Base-by-base conservation (phyloP, 1,139 yeast genomes). In the Yamadazyma buinensis region DNA sequence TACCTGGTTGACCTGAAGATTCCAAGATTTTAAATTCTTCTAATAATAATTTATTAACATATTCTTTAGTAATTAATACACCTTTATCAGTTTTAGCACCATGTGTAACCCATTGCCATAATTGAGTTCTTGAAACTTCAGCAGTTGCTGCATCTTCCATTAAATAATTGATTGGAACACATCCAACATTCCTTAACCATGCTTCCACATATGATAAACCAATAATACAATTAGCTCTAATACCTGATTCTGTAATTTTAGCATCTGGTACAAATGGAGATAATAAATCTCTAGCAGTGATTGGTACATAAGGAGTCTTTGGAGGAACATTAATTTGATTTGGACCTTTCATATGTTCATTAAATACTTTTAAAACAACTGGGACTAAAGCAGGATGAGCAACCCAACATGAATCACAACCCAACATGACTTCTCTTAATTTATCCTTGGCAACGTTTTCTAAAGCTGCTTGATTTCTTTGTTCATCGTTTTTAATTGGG, bases 121-220 rank as follows among this genome's bases (percentile, higher is more conserved):
- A 72, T 62, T 82, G 88, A 26, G 86, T 76, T 59, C 94, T 78
- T 23, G 90, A 82, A 26, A 84, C 92, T 60, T 84, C 94, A 36
- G 92, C 92, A 39, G 92, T 84, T 32, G 92, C 92, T 36, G 92
- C 92, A 53, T 84, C 92, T 64, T 84, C 94, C 94, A 84, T 84
- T 63, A 83, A 70, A 59, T 74, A 80, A 68, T 83, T 81, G 61
- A 84, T 82, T 49, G 94, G 90, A 40, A 84, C 88, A 66, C 88
- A 80, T 17, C 92, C 92, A 46, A 77, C 63, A 40, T 85, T 84
- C 50, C 87, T 73, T 52, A 84, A 75, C 92, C 92, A 84, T 28
- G 90, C 90, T 65, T 81, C 92, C 64, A 82, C 80, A 63, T 84
- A 83, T 21, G 82, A 75, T 44, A 84, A 71, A 37, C 92, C 92